Evolutionary conservation across 192 early-diverging fungal genomes (phyloP), one percentile per base, ranked within the genome.

Genomic region (Umbelopsis ramanniana): DNA sequence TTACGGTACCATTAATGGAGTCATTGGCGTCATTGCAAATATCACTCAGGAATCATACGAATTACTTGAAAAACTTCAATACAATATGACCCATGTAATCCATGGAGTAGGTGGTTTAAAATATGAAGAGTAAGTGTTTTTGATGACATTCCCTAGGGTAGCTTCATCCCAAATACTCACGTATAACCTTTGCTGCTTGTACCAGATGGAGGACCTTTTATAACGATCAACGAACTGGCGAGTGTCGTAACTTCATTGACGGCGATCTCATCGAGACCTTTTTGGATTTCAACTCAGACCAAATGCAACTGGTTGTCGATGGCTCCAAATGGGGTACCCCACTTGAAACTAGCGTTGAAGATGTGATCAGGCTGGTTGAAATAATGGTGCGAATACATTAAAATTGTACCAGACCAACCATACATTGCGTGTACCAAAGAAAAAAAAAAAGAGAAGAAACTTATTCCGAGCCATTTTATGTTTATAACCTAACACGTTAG

Each of bases 201-300:
- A 14, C 66, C 50, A 85, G 81, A 8, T 97, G 90, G 91, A 86
- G 94, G 15, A 72, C 74, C 0, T 94, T 88, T 70, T 70, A 50
- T 26, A 90, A 86, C 43, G 88, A 89, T 22, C 79, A 81, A 37
- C 76, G 85, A 14, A 77, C 60, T 0, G 60, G 71, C 7, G 72
- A 82, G 14, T 69, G 85, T 10, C 81, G 81, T 37, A 87, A 88
- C 0, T 92, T 93, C 69, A 76, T 99, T 47, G 96, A 99, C 76
- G 97, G 97, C 5, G 96, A 97, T 76, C 71, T 99, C 54, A 86
- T 99, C n/a, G 94, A 97, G 77, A 72, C 78, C 50, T 97, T 93
- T 63, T 69, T 95, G 54, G 90, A 93, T 67, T 77, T 95, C 69
- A 45, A 78, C 0, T 66, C 54, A 3, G 86, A 89, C 24, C 74